A percentile compares a stretch with the other conserved stretches of the same genome.
These are phyloP conservation scores for Euphrasia arctica DNA, from an alignment of 305 asterid genomes.

Conservation along the genomic window DNA sequence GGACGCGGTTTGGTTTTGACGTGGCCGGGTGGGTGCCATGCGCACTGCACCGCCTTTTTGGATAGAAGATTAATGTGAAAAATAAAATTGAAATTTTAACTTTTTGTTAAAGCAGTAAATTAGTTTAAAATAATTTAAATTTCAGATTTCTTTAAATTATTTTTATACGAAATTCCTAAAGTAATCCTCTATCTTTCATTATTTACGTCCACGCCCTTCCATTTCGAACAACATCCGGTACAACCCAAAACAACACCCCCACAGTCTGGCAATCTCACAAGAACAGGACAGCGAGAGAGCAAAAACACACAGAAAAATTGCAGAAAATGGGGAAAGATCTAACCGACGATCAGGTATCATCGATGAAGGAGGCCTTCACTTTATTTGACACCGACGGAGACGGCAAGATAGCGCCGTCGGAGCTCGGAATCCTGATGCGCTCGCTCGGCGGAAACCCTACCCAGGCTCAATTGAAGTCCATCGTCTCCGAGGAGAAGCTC, in stretches of 20 bases:
- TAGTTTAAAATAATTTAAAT: no score
- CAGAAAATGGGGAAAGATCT: slow-evolving; percentile 82
- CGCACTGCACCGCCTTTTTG: no score
- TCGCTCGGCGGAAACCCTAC: slow-evolving; percentile 97
- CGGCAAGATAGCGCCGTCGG: slow-evolving; percentile 93
- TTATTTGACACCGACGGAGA: slow-evolving; percentile 92
- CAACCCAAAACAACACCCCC: slow-evolving; percentile 15
- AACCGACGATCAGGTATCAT: slow-evolving; percentile 76
- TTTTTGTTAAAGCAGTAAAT: no score
- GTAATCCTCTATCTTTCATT: slow-evolving; percentile 3
- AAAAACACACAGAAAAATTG: neutral
- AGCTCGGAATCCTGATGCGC: slow-evolving; percentile 94
- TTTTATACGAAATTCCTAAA: neutral
- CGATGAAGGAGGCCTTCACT: slow-evolving; percentile 96
- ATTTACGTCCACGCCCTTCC: slow-evolving; percentile 27
- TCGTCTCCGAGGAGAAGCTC: slow-evolving; percentile 64
- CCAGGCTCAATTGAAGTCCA: slow-evolving; percentile 82
- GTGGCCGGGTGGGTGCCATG: no score
- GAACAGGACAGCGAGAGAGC: neutral
- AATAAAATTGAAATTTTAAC: no score
- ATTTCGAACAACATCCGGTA: slow-evolving; percentile 22
- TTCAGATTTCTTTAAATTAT: neutral
- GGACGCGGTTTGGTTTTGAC: no score
- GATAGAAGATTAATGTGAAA: no score
- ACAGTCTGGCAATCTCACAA: neutral